phyloP scores from a whole-genome alignment of 2,329 filamentous ascomycete genomes.

The Aschersonia sp. region DNA sequence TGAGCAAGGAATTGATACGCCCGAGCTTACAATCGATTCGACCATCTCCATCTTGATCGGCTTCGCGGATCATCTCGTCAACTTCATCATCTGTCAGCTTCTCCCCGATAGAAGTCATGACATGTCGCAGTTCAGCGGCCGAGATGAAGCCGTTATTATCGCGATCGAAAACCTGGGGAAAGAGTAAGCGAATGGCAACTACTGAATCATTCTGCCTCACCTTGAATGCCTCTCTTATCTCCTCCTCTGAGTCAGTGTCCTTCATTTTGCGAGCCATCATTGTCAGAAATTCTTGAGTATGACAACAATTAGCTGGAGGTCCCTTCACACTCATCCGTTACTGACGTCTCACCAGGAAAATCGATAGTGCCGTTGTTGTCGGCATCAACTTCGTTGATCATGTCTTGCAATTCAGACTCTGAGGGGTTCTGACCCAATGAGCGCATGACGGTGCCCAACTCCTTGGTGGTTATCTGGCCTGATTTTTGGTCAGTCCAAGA shows the following conservation, averaged over 20 bases:
- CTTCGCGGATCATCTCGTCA: conserved; percentile 86
- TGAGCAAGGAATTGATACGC: neutral
- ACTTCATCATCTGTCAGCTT: conserved; percentile 85
- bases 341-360: conserved; percentile 55
- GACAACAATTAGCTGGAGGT: neutral
- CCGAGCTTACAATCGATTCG: conserved; percentile 64
- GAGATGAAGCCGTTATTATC: conserved; percentile 91
- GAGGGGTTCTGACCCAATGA: conserved; percentile 82
- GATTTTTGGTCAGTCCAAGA: conserved; percentile 1
- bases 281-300: conserved; percentile 51
- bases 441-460: conserved; percentile 81
- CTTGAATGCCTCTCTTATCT: conserved; percentile 83
- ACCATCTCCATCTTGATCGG: conserved; percentile 78
- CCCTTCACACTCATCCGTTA: neutral
- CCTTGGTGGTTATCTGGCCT: conserved; percentile 89
- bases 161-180: conserved; percentile 58
- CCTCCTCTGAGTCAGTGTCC: conserved; percentile 82
- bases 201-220: conserved; percentile 20
- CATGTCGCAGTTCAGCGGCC: conserved; percentile 72
- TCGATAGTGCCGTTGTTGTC: conserved; percentile 90
- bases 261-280: conserved; percentile 96
- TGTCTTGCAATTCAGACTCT: conserved; percentile 80
- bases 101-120: conserved; percentile 87
- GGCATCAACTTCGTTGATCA: conserved; percentile 88
- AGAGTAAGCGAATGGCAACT: neutral